Evolutionary conservation across 1,284 basidiomycete species (phyloP), one percentile per base, ranked within the genome.

Genomic region (Mrakiaceae sp.): DNA sequence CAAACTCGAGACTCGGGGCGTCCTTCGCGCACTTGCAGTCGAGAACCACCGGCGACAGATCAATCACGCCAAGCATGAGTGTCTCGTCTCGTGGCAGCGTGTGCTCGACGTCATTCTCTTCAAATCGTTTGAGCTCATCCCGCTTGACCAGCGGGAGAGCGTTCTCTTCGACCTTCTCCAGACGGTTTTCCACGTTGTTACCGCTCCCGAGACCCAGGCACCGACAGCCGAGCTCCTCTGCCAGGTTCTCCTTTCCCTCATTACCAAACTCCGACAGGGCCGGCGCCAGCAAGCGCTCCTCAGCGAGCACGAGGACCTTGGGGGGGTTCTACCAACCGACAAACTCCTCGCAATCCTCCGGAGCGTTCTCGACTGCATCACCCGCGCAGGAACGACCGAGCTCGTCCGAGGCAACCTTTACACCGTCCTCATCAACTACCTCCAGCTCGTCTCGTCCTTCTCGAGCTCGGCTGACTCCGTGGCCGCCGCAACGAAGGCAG

Each of bases 321-420:
- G 83, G 6, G 84, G 84, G 1, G 79, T 83, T 10, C 75, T 93
- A 11, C 90, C 91, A 2, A 82, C 84, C 0, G 94, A 97, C 71
- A 82, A 90, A 47, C 77, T 98, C 6, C 83, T 84, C 64, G 77
- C 82, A 1, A 83, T 93, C 48, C 80, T 97, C n/a, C 83, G 85
- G 47, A 84, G 81, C 68, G 79, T 93, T 42, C 73, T 96, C 64
- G 86, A 90, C 66, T 88, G 86, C 53, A 82, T 93, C 60, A 73
- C 88, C 62, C 84, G 88, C 67, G 86, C 83, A 63, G 88, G 87
- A 64, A 87, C 85, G 4, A 82, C 87, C n/a, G 90, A 93, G 70
- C 79, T 88, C 59, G 87, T 93, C n/a, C 85, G 94, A n/a, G 94
- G 94, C 10, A 97, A 98, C 74, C 79, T 98, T n/a, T 98, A 96